phyloP scores from a whole-genome alignment of 192 early-diverging fungal genomes.

The Jimgerdemannia flammicorona region DNA sequence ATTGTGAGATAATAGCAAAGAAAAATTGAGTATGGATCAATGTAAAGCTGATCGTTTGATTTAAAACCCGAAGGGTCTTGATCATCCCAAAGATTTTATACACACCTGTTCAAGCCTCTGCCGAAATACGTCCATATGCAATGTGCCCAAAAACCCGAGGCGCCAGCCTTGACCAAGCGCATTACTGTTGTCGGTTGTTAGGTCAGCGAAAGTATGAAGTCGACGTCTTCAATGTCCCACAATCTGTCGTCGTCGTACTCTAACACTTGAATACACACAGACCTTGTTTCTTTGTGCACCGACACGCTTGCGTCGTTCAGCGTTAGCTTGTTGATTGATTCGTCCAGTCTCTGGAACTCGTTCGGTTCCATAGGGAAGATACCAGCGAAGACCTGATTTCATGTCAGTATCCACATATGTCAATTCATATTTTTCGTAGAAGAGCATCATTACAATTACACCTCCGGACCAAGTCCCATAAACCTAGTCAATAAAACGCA shows the following conservation, averaged over 20 bases:
- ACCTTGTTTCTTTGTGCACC: slow-evolving; percentile 78
- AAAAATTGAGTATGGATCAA: background rate
- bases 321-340: slow-evolving; percentile 89
- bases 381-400: slow-evolving; percentile 74
- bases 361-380: slow-evolving; percentile 88
- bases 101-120: slow-evolving; percentile 82
- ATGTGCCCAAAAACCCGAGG: slow-evolving; percentile 90
- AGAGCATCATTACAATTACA: background rate
- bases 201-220: background rate
- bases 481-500: slow-evolving; percentile 5
- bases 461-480: background rate
- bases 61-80: background rate
- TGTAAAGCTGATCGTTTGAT: background rate
- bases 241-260: background rate
- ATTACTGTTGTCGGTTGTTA: slow-evolving; percentile 22
- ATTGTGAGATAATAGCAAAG: background rate
- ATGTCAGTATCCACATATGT: background rate
- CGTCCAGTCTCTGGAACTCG: slow-evolving; percentile 85
- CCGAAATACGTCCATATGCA: slow-evolving; percentile 98
- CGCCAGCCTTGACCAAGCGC: slow-evolving; percentile 96
- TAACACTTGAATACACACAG: background rate
- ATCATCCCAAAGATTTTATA: no score
- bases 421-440: background rate
- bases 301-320: slow-evolving; percentile 94
- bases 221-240: background rate